Evolutionary conservation across 768 basidiomycete species (phyloP), one percentile per base, ranked within the genome.

Genomic region (Trametes meyenii): DNA sequence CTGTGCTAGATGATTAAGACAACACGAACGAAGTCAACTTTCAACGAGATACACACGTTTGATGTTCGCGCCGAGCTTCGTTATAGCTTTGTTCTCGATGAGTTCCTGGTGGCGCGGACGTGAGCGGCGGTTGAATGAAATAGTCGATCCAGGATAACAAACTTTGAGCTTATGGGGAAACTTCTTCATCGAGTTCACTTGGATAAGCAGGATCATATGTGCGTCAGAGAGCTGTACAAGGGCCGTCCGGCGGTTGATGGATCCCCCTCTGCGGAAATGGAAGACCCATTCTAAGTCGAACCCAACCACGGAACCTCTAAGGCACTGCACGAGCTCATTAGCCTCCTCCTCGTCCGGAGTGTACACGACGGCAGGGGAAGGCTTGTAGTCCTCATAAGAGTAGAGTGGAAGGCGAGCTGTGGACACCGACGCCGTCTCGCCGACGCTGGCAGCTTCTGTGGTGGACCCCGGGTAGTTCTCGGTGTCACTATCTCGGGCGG

Each of bases 281-380:
- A 80, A 74, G 16, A 73, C 70, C 82, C 82, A 83, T 65, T 83
- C 82, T 43, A 83, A 72, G 69, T 83, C 83, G 29, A 83, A 81
- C 7, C 83, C 83, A 11, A 83, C 45, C 10, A 50, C 57, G 3
- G 83, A 77, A 75, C 81, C 76, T 48, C 71, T 70, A 19, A 83
- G 66, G 2, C 60, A 67, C 43, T 71, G 70, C 0, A 77, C 73
- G 5, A 81, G 71, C 24, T 71, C 75, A 46, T 83, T 68, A 0
- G 80, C 82, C 51, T 79, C 73, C 10, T 72, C 75, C 60, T 80
- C 82, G 36, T 72, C 68, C 26, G 65, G 71, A 11, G 72, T 77
- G 40, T 83, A 83, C 14, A 78, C 72, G 10, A 79, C 72, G 0
- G 70, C 65, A 0, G 82, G 76, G 0, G 39, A 21, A 3, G 73